phyloP scores from a whole-genome alignment of 2,329 filamentous ascomycete species.

The Aspergillus calidoustus region DNA sequence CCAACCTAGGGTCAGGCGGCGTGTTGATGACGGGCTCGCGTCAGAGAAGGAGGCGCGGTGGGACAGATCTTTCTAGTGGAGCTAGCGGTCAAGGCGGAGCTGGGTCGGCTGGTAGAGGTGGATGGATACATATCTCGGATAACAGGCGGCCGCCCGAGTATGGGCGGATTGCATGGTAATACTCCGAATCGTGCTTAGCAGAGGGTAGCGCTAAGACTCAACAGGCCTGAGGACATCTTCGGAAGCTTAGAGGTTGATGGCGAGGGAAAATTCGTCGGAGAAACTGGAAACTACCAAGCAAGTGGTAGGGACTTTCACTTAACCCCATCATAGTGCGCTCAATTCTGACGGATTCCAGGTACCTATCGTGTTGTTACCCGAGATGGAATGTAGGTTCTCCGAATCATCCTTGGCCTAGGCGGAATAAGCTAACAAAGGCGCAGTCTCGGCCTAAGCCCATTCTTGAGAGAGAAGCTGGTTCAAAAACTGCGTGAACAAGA shows the following conservation, averaged over 20 bases:
- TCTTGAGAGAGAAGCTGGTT: conserved; percentile 55
- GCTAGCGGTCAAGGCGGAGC: conserved; percentile 63
- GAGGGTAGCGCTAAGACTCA: conserved; percentile 18
- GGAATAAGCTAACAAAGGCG: conserved; percentile 26
- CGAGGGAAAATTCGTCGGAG: conserved; percentile 60
- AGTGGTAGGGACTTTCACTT: conserved; percentile 50
- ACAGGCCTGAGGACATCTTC: conserved; percentile 66
- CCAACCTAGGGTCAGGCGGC: conserved; percentile 57
- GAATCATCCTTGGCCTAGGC: not conserved
- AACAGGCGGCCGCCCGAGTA: conserved; percentile 64
- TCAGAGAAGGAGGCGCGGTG: conserved; percentile 41
- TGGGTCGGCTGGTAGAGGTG: conserved; percentile 62
- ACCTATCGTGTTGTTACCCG: conserved; percentile 66
- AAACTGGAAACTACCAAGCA: conserved; percentile 61
- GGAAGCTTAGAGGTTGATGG: conserved; percentile 67
- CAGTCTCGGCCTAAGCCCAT: conserved; percentile 52
- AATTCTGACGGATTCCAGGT: conserved; percentile 33
- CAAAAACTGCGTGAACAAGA: conserved; percentile 49
- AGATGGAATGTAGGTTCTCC: conserved; percentile 59
- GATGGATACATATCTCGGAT: conserved; percentile 68
- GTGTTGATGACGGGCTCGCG: conserved; percentile 48
- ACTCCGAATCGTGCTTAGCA: not conserved
- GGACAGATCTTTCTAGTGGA: conserved; percentile 56
- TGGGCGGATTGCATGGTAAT: conserved; percentile 64
- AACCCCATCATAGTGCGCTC: not conserved